A percentile compares a stretch with the other conserved stretches of the same genome.
phyloP scores from a whole-genome alignment of 129 eudicot species.

The Flaveria ramosissima region DNA sequence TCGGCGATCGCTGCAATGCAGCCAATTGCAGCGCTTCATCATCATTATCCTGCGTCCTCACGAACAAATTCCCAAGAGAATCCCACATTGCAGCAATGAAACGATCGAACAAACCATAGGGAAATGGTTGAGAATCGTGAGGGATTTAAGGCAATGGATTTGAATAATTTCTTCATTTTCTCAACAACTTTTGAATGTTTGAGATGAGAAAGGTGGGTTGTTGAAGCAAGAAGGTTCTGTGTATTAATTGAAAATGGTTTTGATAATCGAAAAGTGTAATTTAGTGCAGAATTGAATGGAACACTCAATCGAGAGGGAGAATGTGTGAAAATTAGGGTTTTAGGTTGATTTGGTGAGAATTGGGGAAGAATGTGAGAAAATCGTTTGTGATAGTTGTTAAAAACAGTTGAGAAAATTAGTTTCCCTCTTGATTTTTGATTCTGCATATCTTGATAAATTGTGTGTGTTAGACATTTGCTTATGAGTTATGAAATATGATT shows the following conservation, averaged over 20 bases:
- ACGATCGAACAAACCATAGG: slow-evolving; percentile 5
- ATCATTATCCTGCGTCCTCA: slow-evolving; percentile 39
- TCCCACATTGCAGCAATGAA: slow-evolving; percentile 45
- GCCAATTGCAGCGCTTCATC: slow-evolving; percentile 76
- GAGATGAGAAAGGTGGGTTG: slow-evolving; percentile 26
- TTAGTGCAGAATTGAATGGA: slow-evolving; percentile 22
- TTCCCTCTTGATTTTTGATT: slow-evolving; percentile 18
- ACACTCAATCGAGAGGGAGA: slow-evolving; percentile 14
- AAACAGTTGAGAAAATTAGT: slow-evolving; percentile 32
- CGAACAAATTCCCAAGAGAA: slow-evolving; percentile 38
- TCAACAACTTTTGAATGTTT: slow-evolving; percentile 39
- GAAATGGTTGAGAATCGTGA: slow-evolving; percentile 24
- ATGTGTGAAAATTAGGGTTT: slow-evolving; percentile 15
- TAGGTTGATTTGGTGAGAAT: slow-evolving; percentile 47
- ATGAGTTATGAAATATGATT: too few species aligned
- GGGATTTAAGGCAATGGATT: slow-evolving; percentile 26
- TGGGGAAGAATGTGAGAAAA: slow-evolving; percentile 25
- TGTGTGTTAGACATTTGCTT: too few species aligned
- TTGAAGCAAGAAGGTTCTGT: slow-evolving; percentile 39
- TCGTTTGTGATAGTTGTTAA: slow-evolving; percentile 29
- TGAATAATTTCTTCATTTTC: slow-evolving; percentile 26
- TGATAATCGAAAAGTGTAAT: slow-evolving; percentile 1
- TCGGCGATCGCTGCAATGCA: slow-evolving; percentile 71
- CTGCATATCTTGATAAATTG: too few species aligned
- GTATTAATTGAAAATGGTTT: slow-evolving; percentile 14